Evolutionary conservation across 208 protist genomes (phyloP), one percentile per base, ranked within the genome.

Genomic region (Trypanosoma mega): DNA sequence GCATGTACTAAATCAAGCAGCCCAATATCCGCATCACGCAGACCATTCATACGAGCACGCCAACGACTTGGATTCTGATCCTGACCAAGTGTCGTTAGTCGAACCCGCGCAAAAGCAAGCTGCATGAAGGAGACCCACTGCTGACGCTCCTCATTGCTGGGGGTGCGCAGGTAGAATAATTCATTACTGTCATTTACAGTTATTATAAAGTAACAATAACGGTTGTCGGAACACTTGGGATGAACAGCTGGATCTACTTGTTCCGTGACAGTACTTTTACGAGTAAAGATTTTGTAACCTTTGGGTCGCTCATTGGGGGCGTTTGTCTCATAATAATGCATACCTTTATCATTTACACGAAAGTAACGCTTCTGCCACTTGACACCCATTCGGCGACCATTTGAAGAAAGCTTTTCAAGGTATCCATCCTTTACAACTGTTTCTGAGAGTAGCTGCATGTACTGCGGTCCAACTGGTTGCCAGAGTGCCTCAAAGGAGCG

Each of bases 251-350:
- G 21, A 45, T 57, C 56, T 34, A 67, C 27, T n/a, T 41, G 34
- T 20, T 30, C 31, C 4, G 63, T 11, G 6, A 75, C 51, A 1
- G 0, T 39, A 12, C 55, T 71, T 2, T 54, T 43, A 3, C 21
- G 37, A 6, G 60, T 64, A 37, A 75, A 71, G 5, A 71, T 8
- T n/a, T 67, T 59, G 31, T 64, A 71, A 11, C 69, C 69, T 47
- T 75, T 75, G 11, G 69, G 59, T 41, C 66, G 62, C 26, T 72
- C 56, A 45, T 24, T 47, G 16, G 48, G 36, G 8, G 18, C 23
- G 20, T 67, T 56, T 14, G 59, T 75, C 23, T 63, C 53, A 67
- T 71, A 75, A 33, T 72, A 72, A 37, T 72, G 63, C 46, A 75
- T 46, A 18, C 69, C 69, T 33, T 57, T 75, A 30, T 75, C 69